A percentile compares a stretch with the other conserved stretches of the same genome.
Conservation (phyloP, 805 yeast species). For the Wickerhamomyces ciferrii region DNA sequence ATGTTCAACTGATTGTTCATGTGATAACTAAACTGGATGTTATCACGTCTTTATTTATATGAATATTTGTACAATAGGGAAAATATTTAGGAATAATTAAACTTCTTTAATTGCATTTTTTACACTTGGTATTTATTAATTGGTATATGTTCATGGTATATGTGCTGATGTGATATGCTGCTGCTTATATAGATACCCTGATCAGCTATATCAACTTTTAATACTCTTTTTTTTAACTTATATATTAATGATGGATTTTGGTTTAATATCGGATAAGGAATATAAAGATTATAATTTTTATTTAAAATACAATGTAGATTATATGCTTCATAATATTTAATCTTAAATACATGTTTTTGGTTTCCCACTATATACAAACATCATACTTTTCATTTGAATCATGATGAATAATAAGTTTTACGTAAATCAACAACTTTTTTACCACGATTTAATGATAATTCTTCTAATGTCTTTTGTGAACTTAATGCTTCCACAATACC, state of each 20-base stretch:
- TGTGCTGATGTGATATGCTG: background rate
- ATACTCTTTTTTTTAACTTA: background rate
- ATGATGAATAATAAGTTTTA: conserved; percentile 74
- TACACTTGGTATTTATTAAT: too few species aligned
- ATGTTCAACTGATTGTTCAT: conserved; percentile 22
- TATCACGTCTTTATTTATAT: background rate
- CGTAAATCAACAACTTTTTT: conserved; percentile 92
- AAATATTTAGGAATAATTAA: background rate
- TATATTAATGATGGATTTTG: background rate
- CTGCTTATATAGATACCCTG: too few species aligned
- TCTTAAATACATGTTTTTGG: conserved; percentile 1
- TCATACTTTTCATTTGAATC: background rate
- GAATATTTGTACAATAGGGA: background rate
- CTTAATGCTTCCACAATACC: conserved; percentile 82
- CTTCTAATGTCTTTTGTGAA: conserved; percentile 78
- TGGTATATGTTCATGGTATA: background rate
- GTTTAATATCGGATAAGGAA: background rate
- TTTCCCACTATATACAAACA: conserved; percentile 2
- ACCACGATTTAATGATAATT: conserved; percentile 87
- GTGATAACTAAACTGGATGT: conserved; percentile 2
- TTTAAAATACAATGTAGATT: background rate
- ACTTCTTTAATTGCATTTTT: too few species aligned
- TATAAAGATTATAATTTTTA: background rate
- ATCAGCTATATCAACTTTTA: too few species aligned
- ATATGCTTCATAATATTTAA: background rate